Evolutionary conservation across 768 basidiomycete species (phyloP), one percentile per base, ranked within the genome.

Genomic region (Rhizopogon vulgaris): DNA sequence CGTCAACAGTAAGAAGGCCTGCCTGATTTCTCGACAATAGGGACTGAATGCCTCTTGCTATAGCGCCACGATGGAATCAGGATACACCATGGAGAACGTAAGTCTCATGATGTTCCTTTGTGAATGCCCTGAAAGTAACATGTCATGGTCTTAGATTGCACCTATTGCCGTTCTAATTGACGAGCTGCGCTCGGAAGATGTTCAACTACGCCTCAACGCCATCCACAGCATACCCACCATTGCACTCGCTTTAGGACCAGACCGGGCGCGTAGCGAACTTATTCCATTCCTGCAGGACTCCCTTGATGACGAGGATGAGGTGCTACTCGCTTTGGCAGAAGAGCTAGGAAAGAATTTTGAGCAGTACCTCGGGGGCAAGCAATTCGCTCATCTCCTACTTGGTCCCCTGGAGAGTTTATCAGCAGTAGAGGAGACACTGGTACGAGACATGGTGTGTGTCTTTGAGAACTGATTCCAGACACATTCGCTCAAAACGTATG

Each of bases 281-380:
- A 82, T 99, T 56, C 91, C 94, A 1, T 99, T 99, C 75, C 82
- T 99, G 49, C 92, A 94, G 73, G 95, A 99, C 64, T 94, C 93
- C n/a, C 85, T 99, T 58, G 96, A 99, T 69, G 96, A 99, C 63
- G 96, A 99, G 71, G 96, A 99, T 69, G 96, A 99, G 64, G 94
- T 99, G 28, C 76, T 99, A 38, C 78, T 99, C 41, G 95, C 94
- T 5, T 76, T 99, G 47, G 93, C 95, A 17, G 95, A 98, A 60
- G 96, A 98, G 66, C 73, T 99, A 18, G 96, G 96, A 38, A 80
- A 80, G 66, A 85, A 80, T 64, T 95, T 98, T 60, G 87, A 93
- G 62, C 90, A 98, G 56, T 98, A 96, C 66, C 81, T 97, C 49
- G 96, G 96, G 32, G 96, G 96, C 12, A 79, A 79, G 25, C 87